Evolutionary conservation across 768 basidiomycete species (phyloP).

Genomic region (Saitozyma podzolica): DNA sequence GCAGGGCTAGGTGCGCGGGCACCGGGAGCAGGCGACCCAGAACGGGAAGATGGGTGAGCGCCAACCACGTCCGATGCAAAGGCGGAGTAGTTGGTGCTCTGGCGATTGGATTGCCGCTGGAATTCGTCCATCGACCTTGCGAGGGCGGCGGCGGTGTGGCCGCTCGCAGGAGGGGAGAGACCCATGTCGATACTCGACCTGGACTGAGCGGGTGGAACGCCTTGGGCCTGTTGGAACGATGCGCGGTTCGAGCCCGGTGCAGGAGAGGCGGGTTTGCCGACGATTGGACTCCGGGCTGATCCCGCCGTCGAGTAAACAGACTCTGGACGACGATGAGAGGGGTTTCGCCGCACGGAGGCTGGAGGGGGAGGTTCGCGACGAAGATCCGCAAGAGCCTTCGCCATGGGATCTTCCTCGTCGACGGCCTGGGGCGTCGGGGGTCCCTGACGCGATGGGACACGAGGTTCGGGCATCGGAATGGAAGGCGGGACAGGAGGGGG

Average conservation of each 20-base stretch:
- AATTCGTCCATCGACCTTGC: slow-evolving; percentile 53
- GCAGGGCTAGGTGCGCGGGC: slow-evolving; percentile 56
- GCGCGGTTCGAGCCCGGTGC: slow-evolving; percentile 35
- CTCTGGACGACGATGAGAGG: slow-evolving; percentile 48
- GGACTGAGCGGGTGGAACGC: slow-evolving; percentile 8
- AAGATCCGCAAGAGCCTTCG: slow-evolving; percentile 53
- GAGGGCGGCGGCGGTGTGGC: slow-evolving; percentile 52
- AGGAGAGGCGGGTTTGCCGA: slow-evolving; percentile 33
- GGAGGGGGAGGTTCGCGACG: slow-evolving; percentile 49
- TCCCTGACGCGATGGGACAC: slow-evolving; percentile 38
- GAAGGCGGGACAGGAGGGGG: slow-evolving; percentile 37
- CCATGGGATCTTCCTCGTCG: slow-evolving; percentile 55
- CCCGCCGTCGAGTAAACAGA: slow-evolving; percentile 31
- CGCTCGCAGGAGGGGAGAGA: slow-evolving; percentile 47
- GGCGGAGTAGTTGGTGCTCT: slow-evolving; percentile 65
- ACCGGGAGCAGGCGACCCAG: slow-evolving; percentile 62
- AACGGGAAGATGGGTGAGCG: slow-evolving; percentile 69
- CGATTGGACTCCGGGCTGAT: slow-evolving; percentile 20
- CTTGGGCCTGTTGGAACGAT: slow-evolving; percentile 30
- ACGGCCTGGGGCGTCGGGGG: slow-evolving; percentile 33
- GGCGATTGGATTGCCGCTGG: slow-evolving; percentile 45
- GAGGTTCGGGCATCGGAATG: slow-evolving; percentile 44
- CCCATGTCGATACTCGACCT: slow-evolving; percentile 28
- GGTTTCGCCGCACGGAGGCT: slow-evolving; percentile 40
- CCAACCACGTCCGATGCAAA: slow-evolving; percentile 80